phyloP scores from a whole-genome alignment of 2,329 filamentous ascomycete genomes.

The Didymella exigua region DNA sequence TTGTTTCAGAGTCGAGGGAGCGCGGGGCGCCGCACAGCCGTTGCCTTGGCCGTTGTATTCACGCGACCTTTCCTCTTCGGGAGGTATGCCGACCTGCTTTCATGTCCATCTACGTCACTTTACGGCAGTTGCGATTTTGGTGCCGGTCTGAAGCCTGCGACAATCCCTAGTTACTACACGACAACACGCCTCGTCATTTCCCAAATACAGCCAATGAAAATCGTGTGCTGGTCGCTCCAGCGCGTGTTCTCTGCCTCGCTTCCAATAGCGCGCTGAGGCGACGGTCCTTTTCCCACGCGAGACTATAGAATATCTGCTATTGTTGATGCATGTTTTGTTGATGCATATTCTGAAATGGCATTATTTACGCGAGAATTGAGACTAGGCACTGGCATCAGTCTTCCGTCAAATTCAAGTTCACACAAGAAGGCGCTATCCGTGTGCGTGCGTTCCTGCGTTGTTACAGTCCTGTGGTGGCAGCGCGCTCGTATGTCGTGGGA shows the following conservation, averaged over 20 bases:
- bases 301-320: background rate
- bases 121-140: background rate
- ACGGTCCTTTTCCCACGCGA: background rate
- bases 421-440: too few relatives aligned
- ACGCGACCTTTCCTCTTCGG: background rate
- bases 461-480: too few relatives aligned
- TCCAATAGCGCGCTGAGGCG: background rate
- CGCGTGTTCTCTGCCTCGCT: background rate
- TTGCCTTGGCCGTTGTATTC: constrained; percentile 1
- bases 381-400: background rate
- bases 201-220: background rate
- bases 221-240: background rate
- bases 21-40: background rate
- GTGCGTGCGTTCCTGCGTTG: too few relatives aligned
- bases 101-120: constrained; percentile 4
- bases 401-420: too few relatives aligned
- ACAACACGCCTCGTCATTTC: constrained; percentile 5
- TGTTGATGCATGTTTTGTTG: background rate
- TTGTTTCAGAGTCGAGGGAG: background rate
- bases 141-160: constrained; percentile 9
- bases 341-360: background rate
- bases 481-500: too few relatives aligned
- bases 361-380: background rate
- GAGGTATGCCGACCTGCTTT: constrained; percentile 1
- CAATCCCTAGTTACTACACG: background rate